Base-by-base conservation (phyloP, 1,284 basidiomycete species). In the Papiliotrema flavescens region DNA sequence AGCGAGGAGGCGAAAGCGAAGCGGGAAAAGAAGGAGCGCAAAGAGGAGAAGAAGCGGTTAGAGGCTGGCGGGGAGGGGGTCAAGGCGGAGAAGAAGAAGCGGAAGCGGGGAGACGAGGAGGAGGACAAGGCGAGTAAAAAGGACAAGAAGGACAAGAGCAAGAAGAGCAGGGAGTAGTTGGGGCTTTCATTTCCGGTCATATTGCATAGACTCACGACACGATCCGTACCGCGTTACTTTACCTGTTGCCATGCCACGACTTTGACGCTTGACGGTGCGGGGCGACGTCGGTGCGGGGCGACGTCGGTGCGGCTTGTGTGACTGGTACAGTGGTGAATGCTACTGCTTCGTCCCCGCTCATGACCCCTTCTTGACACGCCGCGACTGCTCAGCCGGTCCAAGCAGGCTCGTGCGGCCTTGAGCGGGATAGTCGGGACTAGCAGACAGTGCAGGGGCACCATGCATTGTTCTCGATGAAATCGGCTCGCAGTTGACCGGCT, bases 31-130 rank as follows among this genome's bases (percentile, higher is more conserved):
- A 47, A 41, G 40, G 37, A 28, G 32, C 28, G 51, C 39, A 61
- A 59, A 47, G 55, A 56, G 40, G 56, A 64, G 53, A 58, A 60
- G 56, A 56, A 59, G 53, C 37, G 35, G 20, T 53, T 49, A 49
- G 15, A 11, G 34, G 46, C 35, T 9, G 46, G 13, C n/a, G 20
- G 26, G 28, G 52, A 56, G 49, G 55, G 50, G 51, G 34, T 20
- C 35, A 51, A 53, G 39, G 44, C 22, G 32, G 44, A 47, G 26
- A 58, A 52, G 57, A 50, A 64, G 54, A 51, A 53, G 47, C 11
- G 41, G 41, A 55, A 53, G 48, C 15, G 51, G 19, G 39, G 22
- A 5, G 28, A 32, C 28, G 26, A 49, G 39, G 49, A 47, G 28
- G 49, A 52, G 43, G 49, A 23, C 26, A 35, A 47, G 34, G 54